Conservation (phyloP, 176 grass and related monocot genomes). For the maize (Zea mays) region DNA sequence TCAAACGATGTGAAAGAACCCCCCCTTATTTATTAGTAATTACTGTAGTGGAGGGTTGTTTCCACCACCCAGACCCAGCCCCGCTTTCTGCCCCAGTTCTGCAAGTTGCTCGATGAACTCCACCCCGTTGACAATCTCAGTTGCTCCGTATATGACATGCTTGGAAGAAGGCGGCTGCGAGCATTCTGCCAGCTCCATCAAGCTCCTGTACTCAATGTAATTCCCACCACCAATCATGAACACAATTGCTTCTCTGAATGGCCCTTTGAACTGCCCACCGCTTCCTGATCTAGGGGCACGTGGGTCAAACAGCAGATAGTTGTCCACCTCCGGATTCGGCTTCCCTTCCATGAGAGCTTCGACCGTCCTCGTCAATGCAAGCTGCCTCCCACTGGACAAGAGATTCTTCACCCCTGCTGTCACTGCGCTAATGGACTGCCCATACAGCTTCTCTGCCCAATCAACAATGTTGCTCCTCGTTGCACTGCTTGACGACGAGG, state of each 20-base stretch:
- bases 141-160: slow-evolving; percentile 88
- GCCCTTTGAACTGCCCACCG: slow-evolving; percentile 82
- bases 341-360: slow-evolving; percentile 91
- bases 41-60: slow-evolving; percentile 49
- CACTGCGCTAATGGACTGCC: slow-evolving; percentile 80
- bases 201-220: slow-evolving; percentile 92
- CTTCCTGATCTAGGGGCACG: slow-evolving; percentile 64
- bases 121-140: slow-evolving; percentile 72
- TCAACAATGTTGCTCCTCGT: slow-evolving; percentile 84
- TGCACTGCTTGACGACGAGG: slow-evolving; percentile 60
- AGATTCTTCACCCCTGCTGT: slow-evolving; percentile 85
- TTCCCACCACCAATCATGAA: slow-evolving; percentile 98
- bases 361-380: slow-evolving; percentile 81
- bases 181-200: slow-evolving; percentile 72
- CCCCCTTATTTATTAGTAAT: slow-evolving; percentile 25
- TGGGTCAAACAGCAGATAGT: slow-evolving; percentile 81
- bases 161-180: slow-evolving; percentile 61
- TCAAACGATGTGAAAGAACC: not conserved
- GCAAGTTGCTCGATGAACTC: slow-evolving; percentile 82
- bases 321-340: slow-evolving; percentile 78
- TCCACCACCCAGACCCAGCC: slow-evolving; percentile 47
- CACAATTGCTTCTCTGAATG: slow-evolving; percentile 95
- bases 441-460: slow-evolving; percentile 94
- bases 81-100: slow-evolving; percentile 80
- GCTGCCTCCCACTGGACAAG: slow-evolving; percentile 71